phyloP scores from a whole-genome alignment of 106 monocot genomes.

The Dendrobium officinale region DNA sequence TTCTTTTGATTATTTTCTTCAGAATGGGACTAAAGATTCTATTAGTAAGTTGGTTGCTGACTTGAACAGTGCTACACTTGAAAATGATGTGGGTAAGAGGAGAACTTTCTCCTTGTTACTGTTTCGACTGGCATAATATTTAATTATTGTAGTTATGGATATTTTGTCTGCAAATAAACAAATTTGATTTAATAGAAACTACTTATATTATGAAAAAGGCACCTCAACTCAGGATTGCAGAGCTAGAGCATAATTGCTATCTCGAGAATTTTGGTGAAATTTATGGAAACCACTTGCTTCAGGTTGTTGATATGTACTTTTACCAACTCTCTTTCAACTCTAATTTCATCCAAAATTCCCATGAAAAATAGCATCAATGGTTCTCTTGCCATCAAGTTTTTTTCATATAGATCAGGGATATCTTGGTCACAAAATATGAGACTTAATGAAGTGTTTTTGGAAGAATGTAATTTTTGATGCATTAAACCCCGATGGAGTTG shows the following conservation, averaged over 20 bases:
- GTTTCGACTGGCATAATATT: neutral
- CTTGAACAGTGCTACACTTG: constrained; percentile 65
- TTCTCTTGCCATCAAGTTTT: neutral
- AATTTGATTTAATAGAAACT: too few species aligned
- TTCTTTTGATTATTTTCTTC: constrained; percentile 10
- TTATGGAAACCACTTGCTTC: too few species aligned
- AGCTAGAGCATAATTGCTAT: too few species aligned
- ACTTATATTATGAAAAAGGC: too few species aligned
- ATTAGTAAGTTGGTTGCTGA: constrained; percentile 76
- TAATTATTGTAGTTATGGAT: neutral
- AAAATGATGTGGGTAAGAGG: constrained; percentile 85
- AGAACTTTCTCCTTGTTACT: neutral
- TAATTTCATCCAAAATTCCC: neutral
- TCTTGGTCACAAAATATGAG: neutral
- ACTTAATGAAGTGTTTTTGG: too few species aligned
- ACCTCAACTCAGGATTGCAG: too few species aligned
- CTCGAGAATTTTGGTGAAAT: too few species aligned
- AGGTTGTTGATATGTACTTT: neutral
- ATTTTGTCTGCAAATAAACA: neutral
- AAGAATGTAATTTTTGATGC: neutral
- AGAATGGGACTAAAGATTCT: constrained; percentile 95
- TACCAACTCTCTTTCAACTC: neutral
- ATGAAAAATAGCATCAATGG: neutral
- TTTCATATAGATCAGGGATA: neutral
- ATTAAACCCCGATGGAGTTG: neutral